Evolutionary conservation across 441 rosid genomes (phyloP).

Genomic region (Bocquillonia castaneifolia): DNA sequence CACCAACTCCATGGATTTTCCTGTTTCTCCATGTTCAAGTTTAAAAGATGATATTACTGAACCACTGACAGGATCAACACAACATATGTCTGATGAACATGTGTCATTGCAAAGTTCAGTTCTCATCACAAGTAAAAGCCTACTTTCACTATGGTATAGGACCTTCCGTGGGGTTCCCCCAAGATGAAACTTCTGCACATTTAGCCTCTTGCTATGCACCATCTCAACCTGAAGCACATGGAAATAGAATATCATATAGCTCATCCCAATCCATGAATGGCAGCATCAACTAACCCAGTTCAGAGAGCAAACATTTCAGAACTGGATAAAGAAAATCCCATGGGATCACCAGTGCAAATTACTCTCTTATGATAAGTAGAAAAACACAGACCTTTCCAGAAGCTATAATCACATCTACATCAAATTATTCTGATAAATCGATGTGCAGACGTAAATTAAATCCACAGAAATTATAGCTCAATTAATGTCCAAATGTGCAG

Average conservation of each 20-base stretch:
- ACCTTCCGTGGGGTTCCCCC: slow-evolving; percentile 95
- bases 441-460: background rate
- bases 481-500: background rate
- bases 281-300: slow-evolving; percentile 11
- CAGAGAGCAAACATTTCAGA: slow-evolving; percentile 5
- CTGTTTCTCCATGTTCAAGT: slow-evolving; percentile 79
- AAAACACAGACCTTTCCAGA: background rate
- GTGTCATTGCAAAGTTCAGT: slow-evolving; percentile 57
- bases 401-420: background rate
- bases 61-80: slow-evolving; percentile 85
- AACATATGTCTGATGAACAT: slow-evolving; percentile 81
- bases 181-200: slow-evolving; percentile 87
- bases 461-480: background rate
- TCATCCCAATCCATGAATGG: slow-evolving; percentile 21
- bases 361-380: background rate
- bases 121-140: slow-evolving; percentile 84
- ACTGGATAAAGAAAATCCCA: background rate
- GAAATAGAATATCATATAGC: slow-evolving; percentile 19
- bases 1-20: slow-evolving; percentile 88
- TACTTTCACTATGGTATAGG: slow-evolving; percentile 82
- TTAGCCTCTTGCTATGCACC: slow-evolving; percentile 86
- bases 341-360: background rate
- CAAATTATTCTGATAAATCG: background rate
- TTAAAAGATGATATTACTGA: slow-evolving; percentile 62
- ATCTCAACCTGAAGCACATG: slow-evolving; percentile 75